Evolutionary conservation across 257 asterid genomes (phyloP).

Genomic region (Linaria vulgaris): DNA sequence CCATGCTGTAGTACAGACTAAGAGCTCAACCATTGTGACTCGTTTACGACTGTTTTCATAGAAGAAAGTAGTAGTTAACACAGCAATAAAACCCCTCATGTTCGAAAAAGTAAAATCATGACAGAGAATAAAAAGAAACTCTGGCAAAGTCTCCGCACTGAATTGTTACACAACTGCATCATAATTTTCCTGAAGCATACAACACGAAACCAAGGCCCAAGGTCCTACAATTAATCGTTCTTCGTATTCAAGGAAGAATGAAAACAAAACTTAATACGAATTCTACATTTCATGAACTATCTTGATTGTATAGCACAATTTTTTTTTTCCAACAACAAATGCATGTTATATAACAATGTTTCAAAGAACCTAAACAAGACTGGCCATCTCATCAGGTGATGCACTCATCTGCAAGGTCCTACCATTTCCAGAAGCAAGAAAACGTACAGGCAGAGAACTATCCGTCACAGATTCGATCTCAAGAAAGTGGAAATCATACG

Average conservation of each 20-base stretch:
- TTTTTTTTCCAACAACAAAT: slow-evolving; percentile 2
- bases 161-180: slow-evolving; percentile 6
- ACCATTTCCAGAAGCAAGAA: slow-evolving; percentile 64
- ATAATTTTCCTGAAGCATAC: slow-evolving; percentile 10
- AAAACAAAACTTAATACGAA: slow-evolving; percentile 12
- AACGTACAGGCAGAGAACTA: slow-evolving; percentile 76
- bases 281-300: slow-evolving; percentile 19
- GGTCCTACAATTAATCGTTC: slow-evolving; percentile 16
- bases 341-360: slow-evolving; percentile 14
- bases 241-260: slow-evolving; percentile 5
- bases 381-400: slow-evolving; percentile 46
- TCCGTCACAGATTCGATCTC: slow-evolving; percentile 86
- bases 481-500: slow-evolving; percentile 62
- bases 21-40: not conserved
- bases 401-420: slow-evolving; percentile 73
- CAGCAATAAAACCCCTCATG: not conserved
- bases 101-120: slow-evolving; percentile 12
- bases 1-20: not conserved
- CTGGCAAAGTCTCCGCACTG: slow-evolving; percentile 19
- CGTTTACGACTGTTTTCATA: not conserved
- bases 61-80: not conserved
- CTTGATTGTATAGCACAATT: slow-evolving; percentile 2
- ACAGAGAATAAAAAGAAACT: slow-evolving; percentile 9
- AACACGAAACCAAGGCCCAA: slow-evolving; percentile 2
- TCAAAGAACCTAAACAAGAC: slow-evolving; percentile 56